Conservation (phyloP, 2,329 filamentous ascomycete species). For the Venturia aucupariae region DNA sequence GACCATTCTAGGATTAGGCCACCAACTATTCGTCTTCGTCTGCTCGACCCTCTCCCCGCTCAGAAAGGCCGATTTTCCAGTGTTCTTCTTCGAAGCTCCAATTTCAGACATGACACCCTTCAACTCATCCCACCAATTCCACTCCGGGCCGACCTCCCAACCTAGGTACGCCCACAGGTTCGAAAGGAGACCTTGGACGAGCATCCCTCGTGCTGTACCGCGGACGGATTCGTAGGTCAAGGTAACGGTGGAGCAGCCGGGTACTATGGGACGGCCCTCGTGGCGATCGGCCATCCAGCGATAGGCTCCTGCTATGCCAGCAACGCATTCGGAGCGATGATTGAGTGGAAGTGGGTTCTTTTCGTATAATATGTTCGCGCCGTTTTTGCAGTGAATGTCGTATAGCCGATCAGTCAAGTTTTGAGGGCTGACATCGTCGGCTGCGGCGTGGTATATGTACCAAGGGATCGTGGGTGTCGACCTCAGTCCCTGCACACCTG, state of each 20-base stretch:
- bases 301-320: conserved; percentile 10
- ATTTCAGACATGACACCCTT: not conserved
- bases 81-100: not conserved
- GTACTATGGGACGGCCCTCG: not conserved
- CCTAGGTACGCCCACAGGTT: conserved; percentile 6
- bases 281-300: conserved; percentile 14
- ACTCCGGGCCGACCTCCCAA: conserved; percentile 9
- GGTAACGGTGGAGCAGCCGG: not conserved
- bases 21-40: not conserved
- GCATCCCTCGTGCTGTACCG: not conserved
- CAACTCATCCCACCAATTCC: conserved; percentile 7
- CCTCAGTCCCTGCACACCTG: conserved; percentile 6
- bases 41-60: not conserved
- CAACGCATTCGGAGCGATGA: conserved; percentile 10
- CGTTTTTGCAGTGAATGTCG: conserved; percentile 9
- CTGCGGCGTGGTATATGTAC: conserved; percentile 10
- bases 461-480: conserved; percentile 12
- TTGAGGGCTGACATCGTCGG: conserved; percentile 8
- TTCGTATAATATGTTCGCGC: conserved; percentile 11
- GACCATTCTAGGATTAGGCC: not conserved
- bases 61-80: not conserved
- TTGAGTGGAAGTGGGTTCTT: conserved; percentile 4
- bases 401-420: conserved; percentile 6
- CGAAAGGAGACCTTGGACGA: not conserved
- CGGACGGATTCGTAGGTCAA: not conserved